Base-by-base conservation (phyloP, 495 filamentous ascomycete species). In the Penicillium turbatum region DNA sequence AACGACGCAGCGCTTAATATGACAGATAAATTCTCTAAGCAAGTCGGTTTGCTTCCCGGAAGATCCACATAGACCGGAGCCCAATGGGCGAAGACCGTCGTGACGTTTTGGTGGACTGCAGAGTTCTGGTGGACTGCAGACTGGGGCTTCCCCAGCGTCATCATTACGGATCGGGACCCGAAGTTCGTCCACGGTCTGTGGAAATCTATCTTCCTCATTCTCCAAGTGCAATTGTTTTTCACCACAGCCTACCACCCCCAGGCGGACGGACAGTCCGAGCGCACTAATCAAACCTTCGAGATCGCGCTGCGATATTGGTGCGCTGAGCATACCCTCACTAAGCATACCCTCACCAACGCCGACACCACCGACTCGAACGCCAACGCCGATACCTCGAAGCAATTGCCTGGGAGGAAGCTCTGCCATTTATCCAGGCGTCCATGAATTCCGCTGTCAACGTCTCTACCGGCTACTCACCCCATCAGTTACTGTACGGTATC, bases 221-320 rank as follows among this genome's bases (percentile, higher is more conserved):
- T 53, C 17, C 6, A 19, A 11, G 15, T 13, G 4, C 2, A 34
- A 3, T 43, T 21, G 37, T 15, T 17, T 1, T 53, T 34, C 16
- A 17, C 52, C 0, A 59, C 56, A 3, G 39, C 51, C 0, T 59
- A 54, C 30, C 56, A 67, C 42, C 51, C 53, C 1, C 55, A 64
- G 37, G 56, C 53, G 0, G 62, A 65, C 16, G 53, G 53, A 10
- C 29, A 49, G 17, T 54, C 47, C 7, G 46, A 67, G 35, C 37
- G 46, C 2, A 48, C 36, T n/a, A 67, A 62, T 39, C 48, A 64
- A 31, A 52, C 41, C 7, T 10, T 55, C 0, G 53, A 67, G 34
- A 59, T 62, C 27, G 39, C 36, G 11, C 11, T 64, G 2, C 47
- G 50, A 0, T 54, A 55, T 32, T 32, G 31, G 31, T 6, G 6